phyloP scores from a whole-genome alignment of 495 filamentous ascomycete species.

The Aspergillus sparsus region DNA sequence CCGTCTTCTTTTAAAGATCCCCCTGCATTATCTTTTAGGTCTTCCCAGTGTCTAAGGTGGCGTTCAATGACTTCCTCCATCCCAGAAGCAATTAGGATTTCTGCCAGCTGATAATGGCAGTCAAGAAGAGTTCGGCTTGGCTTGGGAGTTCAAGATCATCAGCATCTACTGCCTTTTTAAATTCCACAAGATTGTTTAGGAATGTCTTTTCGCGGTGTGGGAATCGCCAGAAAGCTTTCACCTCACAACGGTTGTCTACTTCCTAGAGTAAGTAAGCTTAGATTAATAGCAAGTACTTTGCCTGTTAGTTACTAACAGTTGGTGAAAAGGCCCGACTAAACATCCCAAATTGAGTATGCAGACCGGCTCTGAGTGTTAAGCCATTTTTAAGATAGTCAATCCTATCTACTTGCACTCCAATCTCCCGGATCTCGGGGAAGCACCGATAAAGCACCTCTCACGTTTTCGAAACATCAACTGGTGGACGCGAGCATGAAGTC shows the following conservation, averaged over 20 bases:
- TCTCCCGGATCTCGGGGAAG: neutral
- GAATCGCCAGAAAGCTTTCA: neutral
- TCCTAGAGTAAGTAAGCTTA: neutral
- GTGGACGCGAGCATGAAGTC: neutral
- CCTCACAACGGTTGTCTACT: neutral
- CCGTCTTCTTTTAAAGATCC: no score
- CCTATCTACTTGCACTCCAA: neutral
- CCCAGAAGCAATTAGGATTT: constrained; percentile 20
- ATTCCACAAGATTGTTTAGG: no score
- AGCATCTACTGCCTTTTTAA: neutral
- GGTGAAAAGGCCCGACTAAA: constrained; percentile 10
- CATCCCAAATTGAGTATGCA: constrained; percentile 5
- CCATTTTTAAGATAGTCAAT: constrained; percentile 16
- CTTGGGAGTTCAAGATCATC: constrained; percentile 6
- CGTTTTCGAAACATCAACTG: neutral
- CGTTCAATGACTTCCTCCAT: constrained; percentile 16
- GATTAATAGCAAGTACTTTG: neutral
- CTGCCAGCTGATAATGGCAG: constrained; percentile 13
- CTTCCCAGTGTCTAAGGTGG: no score
- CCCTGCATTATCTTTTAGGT: no score
- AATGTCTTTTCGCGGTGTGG: neutral
- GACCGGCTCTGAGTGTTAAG: neutral
- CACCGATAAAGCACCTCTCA: constrained; percentile 6
- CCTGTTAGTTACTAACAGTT: constrained; percentile 1
- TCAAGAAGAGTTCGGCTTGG: constrained; percentile 8